Evolutionary conservation across 148 eudicot genomes (phyloP).

Genomic region (Salicornia ramosissima): DNA sequence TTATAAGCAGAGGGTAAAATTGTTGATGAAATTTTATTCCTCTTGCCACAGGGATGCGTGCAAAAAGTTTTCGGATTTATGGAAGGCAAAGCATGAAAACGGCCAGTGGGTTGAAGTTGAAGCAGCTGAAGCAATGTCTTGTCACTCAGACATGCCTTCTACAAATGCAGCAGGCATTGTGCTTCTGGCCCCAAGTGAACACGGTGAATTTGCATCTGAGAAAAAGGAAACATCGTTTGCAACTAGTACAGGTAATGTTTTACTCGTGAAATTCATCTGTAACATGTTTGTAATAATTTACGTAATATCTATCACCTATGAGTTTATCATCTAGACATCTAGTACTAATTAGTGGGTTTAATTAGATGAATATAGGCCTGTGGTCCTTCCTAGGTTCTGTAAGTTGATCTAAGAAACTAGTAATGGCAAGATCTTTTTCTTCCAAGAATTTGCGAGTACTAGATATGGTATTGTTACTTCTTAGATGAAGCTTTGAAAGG

Average conservation of each 20-base stretch:
- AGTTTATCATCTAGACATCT: background rate
- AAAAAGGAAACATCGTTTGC: slow-evolving; percentile 42
- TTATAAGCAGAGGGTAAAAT: background rate
- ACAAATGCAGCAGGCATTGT: slow-evolving; percentile 58
- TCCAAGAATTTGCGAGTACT: background rate
- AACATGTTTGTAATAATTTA: background rate
- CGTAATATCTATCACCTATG: background rate
- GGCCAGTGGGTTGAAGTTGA: slow-evolving; percentile 97
- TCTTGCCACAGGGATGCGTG: slow-evolving; percentile 68
- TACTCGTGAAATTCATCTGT: background rate
- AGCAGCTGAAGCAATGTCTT: slow-evolving; percentile 61
- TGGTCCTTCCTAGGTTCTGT: background rate
- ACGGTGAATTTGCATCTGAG: slow-evolving; percentile 41
- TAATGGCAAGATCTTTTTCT: background rate
- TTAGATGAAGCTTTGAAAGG: background rate
- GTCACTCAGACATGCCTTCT: slow-evolving; percentile 40
- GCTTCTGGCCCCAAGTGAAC: slow-evolving; percentile 39
- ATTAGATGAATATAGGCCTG: background rate
- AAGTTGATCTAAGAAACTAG: background rate
- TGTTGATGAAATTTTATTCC: background rate
- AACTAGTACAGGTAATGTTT: slow-evolving; percentile 32
- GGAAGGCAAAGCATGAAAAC: slow-evolving; percentile 94
- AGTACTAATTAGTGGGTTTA: background rate
- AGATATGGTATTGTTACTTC: background rate
- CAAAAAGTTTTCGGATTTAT: slow-evolving; percentile 64